These are phyloP conservation scores for Magnusiomyces magnusii DNA, from an alignment of 1,139 yeast species.

Conservation along the genomic window DNA sequence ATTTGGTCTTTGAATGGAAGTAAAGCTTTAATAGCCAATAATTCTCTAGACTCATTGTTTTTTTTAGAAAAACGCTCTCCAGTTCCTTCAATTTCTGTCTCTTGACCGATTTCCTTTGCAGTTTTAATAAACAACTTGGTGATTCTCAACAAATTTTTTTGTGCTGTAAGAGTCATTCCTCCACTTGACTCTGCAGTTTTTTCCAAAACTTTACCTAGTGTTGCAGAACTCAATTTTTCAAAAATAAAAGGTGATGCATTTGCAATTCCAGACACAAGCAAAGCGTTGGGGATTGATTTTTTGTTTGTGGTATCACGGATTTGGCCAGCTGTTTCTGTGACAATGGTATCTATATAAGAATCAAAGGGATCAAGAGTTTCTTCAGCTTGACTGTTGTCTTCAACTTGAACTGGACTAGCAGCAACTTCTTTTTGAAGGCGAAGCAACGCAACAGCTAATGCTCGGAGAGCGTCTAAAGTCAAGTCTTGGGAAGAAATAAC, in stretches of 20 bases:
- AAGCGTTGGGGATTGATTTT: conserved; percentile 27
- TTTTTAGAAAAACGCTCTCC: conserved; percentile 15
- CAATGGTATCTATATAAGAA: conserved; percentile 30
- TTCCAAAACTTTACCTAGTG: conserved; percentile 36
- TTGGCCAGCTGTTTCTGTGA: conserved; percentile 52
- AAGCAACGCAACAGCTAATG: conserved; percentile 37
- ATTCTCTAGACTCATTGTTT: conserved; percentile 9
- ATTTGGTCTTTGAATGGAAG: conserved; percentile 53
- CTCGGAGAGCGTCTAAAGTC: conserved; percentile 44
- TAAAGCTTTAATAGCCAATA: conserved; percentile 30
- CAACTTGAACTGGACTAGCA: conserved; percentile 6
- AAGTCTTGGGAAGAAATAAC: conserved; percentile 36
- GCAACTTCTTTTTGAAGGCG: conserved; percentile 12
- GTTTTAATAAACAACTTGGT: conserved; percentile 42
- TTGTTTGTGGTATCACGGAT: conserved; percentile 27
- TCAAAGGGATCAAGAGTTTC: conserved; percentile 18
- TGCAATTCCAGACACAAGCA: conserved; percentile 46
- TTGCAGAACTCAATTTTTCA: conserved; percentile 38
- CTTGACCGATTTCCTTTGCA: conserved; percentile 7
- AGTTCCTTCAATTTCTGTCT: not conserved
- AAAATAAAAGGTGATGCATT: conserved; percentile 40
- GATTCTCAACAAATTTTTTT: conserved; percentile 53
- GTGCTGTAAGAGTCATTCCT: conserved; percentile 42
- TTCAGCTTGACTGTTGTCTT: not conserved
- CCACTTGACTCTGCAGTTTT: conserved; percentile 20